Conservation (phyloP, 306 rosid species). For the Urtica urens region DNA sequence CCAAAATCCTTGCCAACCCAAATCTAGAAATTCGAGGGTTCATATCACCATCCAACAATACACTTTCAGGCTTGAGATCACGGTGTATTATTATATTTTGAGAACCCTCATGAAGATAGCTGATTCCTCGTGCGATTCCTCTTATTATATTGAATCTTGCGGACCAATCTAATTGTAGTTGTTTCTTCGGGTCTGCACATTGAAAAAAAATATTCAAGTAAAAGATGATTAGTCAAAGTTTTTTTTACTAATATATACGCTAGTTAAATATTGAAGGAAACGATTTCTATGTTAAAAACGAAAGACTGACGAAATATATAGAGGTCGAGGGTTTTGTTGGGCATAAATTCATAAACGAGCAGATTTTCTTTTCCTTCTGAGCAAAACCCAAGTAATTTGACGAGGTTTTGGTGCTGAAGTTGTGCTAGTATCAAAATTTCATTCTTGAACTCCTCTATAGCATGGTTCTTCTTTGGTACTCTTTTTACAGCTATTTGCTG, state of each 20-base stretch:
- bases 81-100: slow-evolving; percentile 43
- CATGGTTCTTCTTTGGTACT: too few relatives aligned
- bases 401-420: slow-evolving; percentile 68
- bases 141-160: slow-evolving; percentile 35
- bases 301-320: slow-evolving; percentile 38
- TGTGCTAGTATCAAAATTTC: slow-evolving; percentile 47
- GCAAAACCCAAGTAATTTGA: slow-evolving; percentile 57
- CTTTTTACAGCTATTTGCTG: slow-evolving; percentile 70
- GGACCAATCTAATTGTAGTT: slow-evolving; percentile 36
- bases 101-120: slow-evolving; percentile 60
- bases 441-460: slow-evolving; percentile 49
- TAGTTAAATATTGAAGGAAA: not conserved
- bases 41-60: slow-evolving; percentile 42
- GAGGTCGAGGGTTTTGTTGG: slow-evolving; percentile 53
- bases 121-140: slow-evolving; percentile 51
- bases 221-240: not conserved
- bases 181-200: slow-evolving; percentile 10
- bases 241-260: not conserved
- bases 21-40: slow-evolving; percentile 58
- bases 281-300: not conserved
- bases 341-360: slow-evolving; percentile 57
- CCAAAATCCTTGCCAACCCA: slow-evolving; percentile 57
- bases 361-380: slow-evolving; percentile 40
- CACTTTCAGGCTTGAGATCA: slow-evolving; percentile 55
- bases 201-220: not conserved